Evolutionary conservation across 495 filamentous ascomycete genomes (phyloP).

Genomic region (Penicillium canariense): DNA sequence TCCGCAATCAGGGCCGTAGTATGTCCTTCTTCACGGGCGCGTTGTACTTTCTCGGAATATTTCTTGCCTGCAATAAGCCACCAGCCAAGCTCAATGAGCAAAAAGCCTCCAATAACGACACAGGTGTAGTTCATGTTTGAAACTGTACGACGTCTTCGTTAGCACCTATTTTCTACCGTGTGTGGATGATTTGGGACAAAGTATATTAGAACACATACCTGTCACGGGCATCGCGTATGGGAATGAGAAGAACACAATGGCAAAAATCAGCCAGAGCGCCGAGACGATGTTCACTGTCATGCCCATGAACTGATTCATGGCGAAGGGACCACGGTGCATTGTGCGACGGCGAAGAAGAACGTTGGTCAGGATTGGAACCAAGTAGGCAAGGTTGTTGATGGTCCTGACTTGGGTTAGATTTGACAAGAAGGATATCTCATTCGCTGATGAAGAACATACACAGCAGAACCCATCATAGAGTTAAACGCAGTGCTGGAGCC

Average conservation of each 20-base stretch:
- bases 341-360: not conserved
- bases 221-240: conserved; percentile 3
- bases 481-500: conserved; percentile 3
- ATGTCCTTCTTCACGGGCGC: conserved; percentile 3
- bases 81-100: not conserved
- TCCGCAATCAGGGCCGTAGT: no score
- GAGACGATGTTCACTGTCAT: not conserved
- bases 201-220: no score
- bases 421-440: no score
- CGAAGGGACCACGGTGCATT: not conserved
- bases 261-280: not conserved
- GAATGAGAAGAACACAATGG: not conserved
- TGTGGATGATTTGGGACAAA: no score
- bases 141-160: no score
- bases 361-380: conserved; percentile 1
- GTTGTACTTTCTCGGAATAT: conserved; percentile 5
- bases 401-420: no score
- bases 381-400: conserved; percentile 3
- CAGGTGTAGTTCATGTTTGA: conserved; percentile 5
- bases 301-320: not conserved
- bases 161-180: no score
- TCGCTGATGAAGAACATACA: no score
- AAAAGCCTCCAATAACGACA: not conserved
- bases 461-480: conserved; percentile 1
- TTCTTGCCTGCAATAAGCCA: conserved; percentile 1